Percentiles rank a stretch among this genome's conserved stretches.
Conservation (phyloP, 148 eudicot genomes). For the Rhododendron molle region DNA sequence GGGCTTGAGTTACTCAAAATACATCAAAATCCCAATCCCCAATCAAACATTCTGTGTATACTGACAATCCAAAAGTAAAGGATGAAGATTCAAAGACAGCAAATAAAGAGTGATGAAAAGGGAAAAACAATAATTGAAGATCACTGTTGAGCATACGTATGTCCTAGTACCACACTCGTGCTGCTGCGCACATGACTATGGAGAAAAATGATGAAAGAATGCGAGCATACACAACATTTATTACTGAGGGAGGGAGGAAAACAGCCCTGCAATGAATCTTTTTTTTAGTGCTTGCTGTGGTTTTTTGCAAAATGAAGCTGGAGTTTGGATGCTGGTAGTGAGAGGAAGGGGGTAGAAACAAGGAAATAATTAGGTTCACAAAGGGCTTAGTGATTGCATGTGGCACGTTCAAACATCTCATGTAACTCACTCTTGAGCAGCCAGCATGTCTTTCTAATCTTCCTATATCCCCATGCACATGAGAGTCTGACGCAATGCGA, state of each 20-base stretch:
- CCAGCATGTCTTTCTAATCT: background rate
- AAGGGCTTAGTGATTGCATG: background rate
- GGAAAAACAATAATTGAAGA: background rate
- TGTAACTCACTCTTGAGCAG: background rate
- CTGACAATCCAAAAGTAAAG: background rate
- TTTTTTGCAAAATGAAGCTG: background rate
- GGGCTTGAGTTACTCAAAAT: background rate
- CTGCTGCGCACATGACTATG: background rate
- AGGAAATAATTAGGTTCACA: background rate
- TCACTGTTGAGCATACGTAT: background rate
- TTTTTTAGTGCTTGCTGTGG: background rate
- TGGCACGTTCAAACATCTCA: background rate
- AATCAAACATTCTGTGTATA: background rate
- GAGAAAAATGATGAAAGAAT: background rate
- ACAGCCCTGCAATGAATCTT: too few relatives aligned
- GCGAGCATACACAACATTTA: background rate
- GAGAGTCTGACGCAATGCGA: background rate
- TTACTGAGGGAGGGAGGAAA: too few relatives aligned
- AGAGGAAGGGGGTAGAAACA: background rate
- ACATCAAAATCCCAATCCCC: background rate
- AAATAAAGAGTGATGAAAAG: background rate
- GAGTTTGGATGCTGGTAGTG: background rate
- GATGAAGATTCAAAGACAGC: background rate
- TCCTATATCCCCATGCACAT: background rate
- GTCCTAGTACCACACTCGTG: background rate